Conservation (phyloP, 257 asterid genomes). For the Solanum pinnatisectum region DNA sequence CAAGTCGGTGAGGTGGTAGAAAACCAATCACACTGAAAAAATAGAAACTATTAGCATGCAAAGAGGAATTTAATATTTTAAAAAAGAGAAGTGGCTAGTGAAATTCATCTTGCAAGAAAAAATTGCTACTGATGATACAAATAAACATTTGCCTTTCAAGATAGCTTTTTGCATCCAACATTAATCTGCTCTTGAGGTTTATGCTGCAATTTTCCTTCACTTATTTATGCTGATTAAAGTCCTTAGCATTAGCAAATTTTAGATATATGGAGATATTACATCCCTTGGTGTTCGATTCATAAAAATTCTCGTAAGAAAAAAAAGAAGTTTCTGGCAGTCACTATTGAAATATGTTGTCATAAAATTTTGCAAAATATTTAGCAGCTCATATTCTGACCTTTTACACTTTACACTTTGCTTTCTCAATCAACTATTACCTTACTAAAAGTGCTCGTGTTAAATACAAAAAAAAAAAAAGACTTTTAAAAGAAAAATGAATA, state of each 20-base stretch:
- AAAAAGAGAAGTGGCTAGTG: too few species aligned
- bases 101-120: neutral
- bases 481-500: neutral
- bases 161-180: neutral
- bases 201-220: neutral
- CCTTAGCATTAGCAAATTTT: neutral
- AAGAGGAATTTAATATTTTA: too few species aligned
- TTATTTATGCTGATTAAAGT: neutral
- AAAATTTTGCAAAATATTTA: neutral
- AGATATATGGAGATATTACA: neutral
- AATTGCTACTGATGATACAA: neutral
- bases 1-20: neutral
- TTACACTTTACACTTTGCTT: neutral
- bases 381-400: neutral
- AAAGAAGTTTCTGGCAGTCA: neutral
- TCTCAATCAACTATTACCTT: neutral
- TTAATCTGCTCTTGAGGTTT: neutral
- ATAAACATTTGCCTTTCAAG: neutral
- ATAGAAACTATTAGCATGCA: neutral
- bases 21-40: neutral
- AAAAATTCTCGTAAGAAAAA: neutral
- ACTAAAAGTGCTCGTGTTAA: neutral
- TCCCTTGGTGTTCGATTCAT: neutral
- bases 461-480: neutral
- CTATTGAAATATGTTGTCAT: neutral